A percentile compares a stretch with the other conserved stretches of the same genome.
phyloP scores from a whole-genome alignment of 345 rosid genomes.

The Citrus glauca region DNA sequence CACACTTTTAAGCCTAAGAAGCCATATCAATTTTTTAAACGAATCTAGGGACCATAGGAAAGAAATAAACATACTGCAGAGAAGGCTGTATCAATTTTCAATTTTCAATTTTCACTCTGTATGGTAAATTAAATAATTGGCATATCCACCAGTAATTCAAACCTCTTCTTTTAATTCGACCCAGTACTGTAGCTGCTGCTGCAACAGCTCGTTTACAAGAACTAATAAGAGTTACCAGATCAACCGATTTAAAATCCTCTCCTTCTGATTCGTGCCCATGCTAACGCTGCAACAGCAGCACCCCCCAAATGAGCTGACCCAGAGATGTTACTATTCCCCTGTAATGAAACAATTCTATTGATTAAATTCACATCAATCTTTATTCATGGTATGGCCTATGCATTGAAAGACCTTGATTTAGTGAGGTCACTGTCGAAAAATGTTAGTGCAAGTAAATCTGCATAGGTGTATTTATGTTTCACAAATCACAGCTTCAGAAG shows the following conservation, averaged over 20 bases:
- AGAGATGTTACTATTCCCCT: conserved; percentile 77
- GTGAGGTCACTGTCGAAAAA: neutral
- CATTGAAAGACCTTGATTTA: neutral
- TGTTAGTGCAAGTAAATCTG: neutral
- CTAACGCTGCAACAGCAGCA: conserved; percentile 82
- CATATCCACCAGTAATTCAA: neutral
- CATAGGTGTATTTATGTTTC: neutral
- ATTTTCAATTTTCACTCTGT: neutral
- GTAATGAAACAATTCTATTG: conserved; percentile 13
- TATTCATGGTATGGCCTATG: neutral
- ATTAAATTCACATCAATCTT: conserved; percentile 1
- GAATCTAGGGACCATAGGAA: neutral
- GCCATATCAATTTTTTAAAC: neutral
- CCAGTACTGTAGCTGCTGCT: neutral
- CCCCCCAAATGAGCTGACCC: conserved; percentile 95
- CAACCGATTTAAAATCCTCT: conserved; percentile 44
- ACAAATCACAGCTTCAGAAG: neutral
- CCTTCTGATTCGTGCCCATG: conserved; percentile 62
- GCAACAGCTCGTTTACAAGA: neutral
- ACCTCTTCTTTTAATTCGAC: neutral
- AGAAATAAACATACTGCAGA: neutral
- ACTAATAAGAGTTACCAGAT: neutral
- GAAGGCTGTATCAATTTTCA: neutral
- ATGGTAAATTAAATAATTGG: neutral
- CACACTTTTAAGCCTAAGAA: neutral